Conservation (phyloP, 2,329 filamentous ascomycete genomes). For the Microcyclospora tardicrescens region DNA sequence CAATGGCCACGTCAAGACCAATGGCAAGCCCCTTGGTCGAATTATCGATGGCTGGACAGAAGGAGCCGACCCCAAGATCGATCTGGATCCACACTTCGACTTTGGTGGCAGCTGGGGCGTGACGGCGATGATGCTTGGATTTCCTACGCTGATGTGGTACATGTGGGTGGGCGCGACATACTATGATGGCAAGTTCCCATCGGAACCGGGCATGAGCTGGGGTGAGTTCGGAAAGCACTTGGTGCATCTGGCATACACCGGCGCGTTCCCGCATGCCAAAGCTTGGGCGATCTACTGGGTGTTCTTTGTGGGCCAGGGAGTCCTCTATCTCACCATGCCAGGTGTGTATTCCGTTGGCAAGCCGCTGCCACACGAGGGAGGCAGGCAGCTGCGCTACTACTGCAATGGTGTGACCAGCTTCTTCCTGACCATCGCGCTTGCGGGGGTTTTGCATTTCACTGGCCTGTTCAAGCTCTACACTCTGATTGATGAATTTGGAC, state of each 20-base stretch:
- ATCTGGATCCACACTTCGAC: conserved; percentile 48
- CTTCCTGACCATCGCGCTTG: conserved; percentile 68
- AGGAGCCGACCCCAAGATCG: conserved; percentile 27
- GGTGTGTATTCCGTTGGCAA: conserved; percentile 83
- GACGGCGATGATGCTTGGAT: conserved; percentile 73
- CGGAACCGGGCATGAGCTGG: conserved; percentile 36
- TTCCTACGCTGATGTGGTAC: conserved; percentile 95
- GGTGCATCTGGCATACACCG: conserved; percentile 59
- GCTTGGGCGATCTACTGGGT: conserved; percentile 93
- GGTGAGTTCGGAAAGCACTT: conserved; percentile 61
- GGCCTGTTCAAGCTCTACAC: conserved; percentile 83
- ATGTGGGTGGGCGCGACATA: conserved; percentile 97
- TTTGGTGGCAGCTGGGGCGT: conserved; percentile 83
- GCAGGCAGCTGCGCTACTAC: conserved; percentile 84
- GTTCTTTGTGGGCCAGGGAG: conserved; percentile 74
- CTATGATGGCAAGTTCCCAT: conserved; percentile 73
- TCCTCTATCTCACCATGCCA: conserved; percentile 73
- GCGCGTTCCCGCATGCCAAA: conserved; percentile 67
- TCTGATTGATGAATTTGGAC: conserved; percentile 88
- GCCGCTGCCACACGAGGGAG: conserved; percentile 66
- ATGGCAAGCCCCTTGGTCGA: conserved; percentile 25
- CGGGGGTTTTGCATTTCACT: conserved; percentile 62
- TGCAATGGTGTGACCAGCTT: conserved; percentile 82
- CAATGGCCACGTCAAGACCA: conserved; percentile 21
- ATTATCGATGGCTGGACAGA: conserved; percentile 27